These are phyloP conservation scores for Aspergillus saccharolyticus DNA, from an alignment of 495 filamentous ascomycete species.

Conservation along the genomic window DNA sequence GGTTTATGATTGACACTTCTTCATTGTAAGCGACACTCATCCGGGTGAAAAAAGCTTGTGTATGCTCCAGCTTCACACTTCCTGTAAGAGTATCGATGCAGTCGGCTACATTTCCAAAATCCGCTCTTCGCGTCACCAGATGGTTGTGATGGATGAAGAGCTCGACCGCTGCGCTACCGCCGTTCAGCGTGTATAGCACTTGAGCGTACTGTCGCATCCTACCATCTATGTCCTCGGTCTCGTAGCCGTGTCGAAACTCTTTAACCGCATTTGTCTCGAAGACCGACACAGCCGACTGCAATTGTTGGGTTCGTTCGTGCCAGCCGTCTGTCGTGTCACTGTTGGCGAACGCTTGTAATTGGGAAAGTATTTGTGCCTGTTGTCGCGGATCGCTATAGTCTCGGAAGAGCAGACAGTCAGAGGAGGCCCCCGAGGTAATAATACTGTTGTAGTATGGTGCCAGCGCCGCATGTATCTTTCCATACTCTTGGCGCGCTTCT, in stretches of 20 bases:
- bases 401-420: slow-evolving; percentile 77
- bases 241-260: slow-evolving; percentile 89
- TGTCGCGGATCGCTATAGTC: slow-evolving; percentile 81
- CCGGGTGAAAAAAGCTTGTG: slow-evolving; percentile 72
- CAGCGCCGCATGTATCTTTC: slow-evolving; percentile 80
- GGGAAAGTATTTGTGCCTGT: slow-evolving; percentile 81
- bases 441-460: slow-evolving; percentile 87
- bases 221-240: slow-evolving; percentile 83
- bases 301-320: slow-evolving; percentile 59
- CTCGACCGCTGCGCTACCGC: slow-evolving; percentile 70
- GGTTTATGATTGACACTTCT: slow-evolving; percentile 75
- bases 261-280: slow-evolving; percentile 87
- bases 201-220: slow-evolving; percentile 84
- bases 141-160: slow-evolving; percentile 84
- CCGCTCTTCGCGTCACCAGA: slow-evolving; percentile 65
- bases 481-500: slow-evolving; percentile 83
- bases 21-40: slow-evolving; percentile 73
- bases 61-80: slow-evolving; percentile 67
- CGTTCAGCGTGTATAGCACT: slow-evolving; percentile 77
- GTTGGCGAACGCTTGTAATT: slow-evolving; percentile 69
- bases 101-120: slow-evolving; percentile 72
- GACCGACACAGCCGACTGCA: slow-evolving; percentile 69
- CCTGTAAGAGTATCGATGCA: slow-evolving; percentile 64
- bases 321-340: slow-evolving; percentile 77
- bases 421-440: slow-evolving; percentile 62